Conservation (phyloP, 441 rosid genomes). For the Gossypium lobatum region DNA sequence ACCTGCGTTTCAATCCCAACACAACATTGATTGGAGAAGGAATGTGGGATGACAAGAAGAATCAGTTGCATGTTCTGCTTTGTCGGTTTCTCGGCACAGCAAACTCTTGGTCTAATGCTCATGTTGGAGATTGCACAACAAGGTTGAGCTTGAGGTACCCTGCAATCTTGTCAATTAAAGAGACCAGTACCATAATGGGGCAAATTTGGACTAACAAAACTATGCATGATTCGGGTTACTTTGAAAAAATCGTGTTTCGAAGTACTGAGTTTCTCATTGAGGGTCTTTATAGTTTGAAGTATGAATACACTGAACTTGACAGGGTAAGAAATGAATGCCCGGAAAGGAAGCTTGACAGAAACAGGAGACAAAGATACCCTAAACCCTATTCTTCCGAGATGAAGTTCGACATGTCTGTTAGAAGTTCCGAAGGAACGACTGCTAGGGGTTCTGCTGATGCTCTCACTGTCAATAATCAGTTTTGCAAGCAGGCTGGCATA, state of each 20-base stretch:
- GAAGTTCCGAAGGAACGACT: conserved; percentile 5
- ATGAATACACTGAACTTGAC: conserved; percentile 25
- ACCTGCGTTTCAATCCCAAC: conserved; percentile 19
- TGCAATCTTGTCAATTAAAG: conserved; percentile 26
- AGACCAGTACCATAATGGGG: conserved; percentile 21
- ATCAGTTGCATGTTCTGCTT: conserved; percentile 20
- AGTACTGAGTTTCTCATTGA: not conserved
- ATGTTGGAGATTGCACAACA: conserved; percentile 20
- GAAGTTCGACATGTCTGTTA: conserved; percentile 19
- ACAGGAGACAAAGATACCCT: conserved; percentile 18
- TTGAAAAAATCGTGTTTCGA: conserved; percentile 12
- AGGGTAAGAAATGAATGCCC: conserved; percentile 19
- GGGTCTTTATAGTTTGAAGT: conserved; percentile 15
- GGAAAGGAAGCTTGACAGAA: not conserved
- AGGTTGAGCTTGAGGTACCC: conserved; percentile 28
- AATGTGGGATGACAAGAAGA: conserved; percentile 27
- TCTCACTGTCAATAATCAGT: conserved; percentile 17
- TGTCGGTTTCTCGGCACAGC: conserved; percentile 18
- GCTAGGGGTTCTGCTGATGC: conserved; percentile 28
- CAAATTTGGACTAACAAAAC: conserved; percentile 24
- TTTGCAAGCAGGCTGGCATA: not conserved
- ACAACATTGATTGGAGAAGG: conserved; percentile 33
- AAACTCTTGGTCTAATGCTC: conserved; percentile 19
- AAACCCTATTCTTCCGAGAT: conserved; percentile 21
- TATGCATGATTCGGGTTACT: conserved; percentile 25